Evolutionary conservation across 257 asterid species (phyloP), one percentile per base, ranked within the genome.

Genomic region (Pogostemon cablin): DNA sequence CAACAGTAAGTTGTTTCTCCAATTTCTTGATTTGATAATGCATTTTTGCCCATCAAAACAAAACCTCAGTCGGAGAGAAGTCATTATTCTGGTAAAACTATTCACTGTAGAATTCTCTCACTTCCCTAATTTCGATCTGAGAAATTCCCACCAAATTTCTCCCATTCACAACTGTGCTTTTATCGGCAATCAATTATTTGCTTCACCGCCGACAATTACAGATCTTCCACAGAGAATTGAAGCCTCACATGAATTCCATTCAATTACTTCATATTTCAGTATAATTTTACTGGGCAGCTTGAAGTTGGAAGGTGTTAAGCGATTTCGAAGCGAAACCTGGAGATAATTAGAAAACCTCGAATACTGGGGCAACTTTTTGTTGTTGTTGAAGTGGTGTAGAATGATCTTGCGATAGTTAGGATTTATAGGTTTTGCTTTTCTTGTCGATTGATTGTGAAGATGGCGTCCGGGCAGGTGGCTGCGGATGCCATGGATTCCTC

Each of bases 381-480:
- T 34, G 56, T 57, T 57, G 68, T 75, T 62, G 9, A 41, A 47
- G 64, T 75, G 76, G 74, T 50, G 68, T 56, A 70, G 76, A 72
- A 77, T 77, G 85, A 71, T 54, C 60, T 71, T 72, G 75, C 32
- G 77, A 75, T 76, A 73, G 77, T 47, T 62, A 8, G 64, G 58
- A 35, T 46, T 62, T 78, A 40, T 55, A 64, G 53, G 65, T 4
- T 62, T 60, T 43, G 9, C 11, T 49, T 48, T 58, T 41, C 4
- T 44, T 50, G 79, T 46, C 52, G 62, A 72, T 46, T 20, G 71
- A 68, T 63, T 77, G 65, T 65, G 42, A 48, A 78, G 47, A 85
- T 85, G 87, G 84, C 84, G 77, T 78, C 85, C 72, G 76, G 67
- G 83, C 79, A 65, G 72, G 75, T 55, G 65, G 80, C 76, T 47